Evolutionary conservation across 345 rosid species (phyloP), one percentile per base, ranked within the genome.

Genomic region (Eutrema japonicum): DNA sequence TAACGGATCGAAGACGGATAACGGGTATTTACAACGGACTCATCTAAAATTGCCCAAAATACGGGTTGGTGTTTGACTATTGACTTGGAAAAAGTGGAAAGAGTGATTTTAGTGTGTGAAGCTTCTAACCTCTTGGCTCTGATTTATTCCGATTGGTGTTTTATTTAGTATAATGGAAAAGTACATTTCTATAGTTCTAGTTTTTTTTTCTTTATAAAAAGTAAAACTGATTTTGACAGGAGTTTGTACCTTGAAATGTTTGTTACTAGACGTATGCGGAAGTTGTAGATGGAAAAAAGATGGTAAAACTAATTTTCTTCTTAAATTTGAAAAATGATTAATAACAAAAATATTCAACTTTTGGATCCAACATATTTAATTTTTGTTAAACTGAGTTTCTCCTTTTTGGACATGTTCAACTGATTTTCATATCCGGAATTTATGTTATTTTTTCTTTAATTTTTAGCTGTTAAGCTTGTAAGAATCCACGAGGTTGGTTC

Each of bases 41-140:
- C 70, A 49, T 64, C 32, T 35, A 65, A 49, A 26, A 35, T 35
- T 8, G 57, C 35, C 33, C 11, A 11, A 53, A 53, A 16, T 2
- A 35, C 41, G 32, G 61, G 14, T 68, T 14, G 32, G 16, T 68
- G 42, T 53, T 54, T 68, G 72, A 57, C 52, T 54, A 52, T 67
- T 68, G 52, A 68, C 42, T 68, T 41, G 1, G 12, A 41, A 66
- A 53, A 33, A 14, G 8, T 68, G 72, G 51, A 32, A 27, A 12
- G 52, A 54, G 42, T 42, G 72, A 54, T 42, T 54, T 51, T 47
- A 37, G 14, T 58, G 47, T 60, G 8, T 26, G 26, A 70, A 57
- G 30, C 45, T 56, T 70, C 30, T 70, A 70, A 37, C 29, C 35
- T 57, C 10, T 56, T 56, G 40, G 50, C 41, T 67, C 13, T 29